Base-by-base conservation (phyloP, 2,329 filamentous ascomycete species). In the Ciborinia camelliae region DNA sequence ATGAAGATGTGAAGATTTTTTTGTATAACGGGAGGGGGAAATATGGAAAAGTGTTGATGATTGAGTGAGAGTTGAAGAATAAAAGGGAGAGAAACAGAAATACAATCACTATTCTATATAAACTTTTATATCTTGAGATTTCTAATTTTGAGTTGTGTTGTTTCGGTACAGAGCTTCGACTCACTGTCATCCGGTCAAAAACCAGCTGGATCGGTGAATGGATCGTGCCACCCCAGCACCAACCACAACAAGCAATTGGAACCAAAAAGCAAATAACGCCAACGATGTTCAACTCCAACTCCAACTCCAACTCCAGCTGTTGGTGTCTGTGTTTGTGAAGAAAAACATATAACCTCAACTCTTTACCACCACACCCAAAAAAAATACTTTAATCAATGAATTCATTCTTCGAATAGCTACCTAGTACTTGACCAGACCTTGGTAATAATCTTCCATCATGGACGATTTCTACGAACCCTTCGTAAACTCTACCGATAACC, bases 401-500 rank as follows among this genome's bases (percentile, higher is more conserved):
- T 37, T n/a, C 14, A 28, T 37, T 37, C 15, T 20, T n/a, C 18
- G 9, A n/a, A n/a, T 39, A 28, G 23, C 15, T 39, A 28, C 18
- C 15, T 23, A n/a, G 10, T n/a, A 10, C 15, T 30, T 20, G 5
- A 26, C 2, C 23, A 47, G 10, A 35, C 4, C 12, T 20, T 47
- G n/a, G n/a, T n/a, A n/a, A n/a, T n/a, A n/a, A 12, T 47, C n/a
- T 20, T 59, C 41, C 20, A 65, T 45, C 53, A 70, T 69, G 64
- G 65, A 68, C 50, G 70, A 72, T 45, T 73, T 73, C 63, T 70
- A 73, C 39, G 60, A 68, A 15, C 64, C 68, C 5, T 30, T 57
- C n/a, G 26, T 43, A n/a, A 43, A 30, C n/a, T 32, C 28, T 43
- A 35, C 41, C 37, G 8, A 35, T 47, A 9, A 12, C 32, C n/a